These are phyloP conservation scores for Microbotryum intermedium DNA, from an alignment of 1,284 basidiomycete genomes.

Conservation along the genomic window DNA sequence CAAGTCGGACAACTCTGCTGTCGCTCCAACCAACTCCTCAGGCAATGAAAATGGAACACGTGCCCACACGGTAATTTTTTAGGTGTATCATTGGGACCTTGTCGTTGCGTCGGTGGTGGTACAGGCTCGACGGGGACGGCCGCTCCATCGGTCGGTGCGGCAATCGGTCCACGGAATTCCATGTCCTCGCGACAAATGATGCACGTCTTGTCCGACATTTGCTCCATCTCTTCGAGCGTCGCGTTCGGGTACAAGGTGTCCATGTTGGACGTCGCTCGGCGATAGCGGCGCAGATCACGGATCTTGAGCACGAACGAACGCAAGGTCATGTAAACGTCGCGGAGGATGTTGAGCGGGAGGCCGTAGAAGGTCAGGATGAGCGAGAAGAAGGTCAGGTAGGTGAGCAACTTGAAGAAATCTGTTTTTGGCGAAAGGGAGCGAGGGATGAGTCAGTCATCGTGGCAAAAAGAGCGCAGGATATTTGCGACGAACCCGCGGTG, in stretches of 20 bases:
- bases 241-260: constrained; percentile 91
- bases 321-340: constrained; percentile 91
- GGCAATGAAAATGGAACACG: constrained; percentile 95
- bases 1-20: constrained; percentile 91
- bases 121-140: constrained; percentile 30
- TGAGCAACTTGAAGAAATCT: constrained; percentile 90
- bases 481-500: constrained; percentile 55
- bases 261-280: constrained; percentile 93
- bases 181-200: constrained; percentile 99
- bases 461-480: constrained; percentile 1
- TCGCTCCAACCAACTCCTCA: constrained; percentile 93
- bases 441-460: not conserved
- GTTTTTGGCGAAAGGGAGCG: not conserved
- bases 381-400: constrained; percentile 85
- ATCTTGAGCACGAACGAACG: constrained; percentile 81
- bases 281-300: constrained; percentile 78
- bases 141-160: constrained; percentile 13
- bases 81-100: constrained; percentile 85
- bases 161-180: constrained; percentile 42
- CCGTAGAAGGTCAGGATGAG: constrained; percentile 90
- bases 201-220: constrained; percentile 80
- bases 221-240: constrained; percentile 70
- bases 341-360: constrained; percentile 90
- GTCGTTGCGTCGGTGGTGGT: not conserved
- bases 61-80: constrained; percentile 95